A percentile compares a stretch with the other conserved stretches of the same genome.
phyloP scores from a whole-genome alignment of 2,329 filamentous ascomycete genomes.

The Juglanconis juglandina region DNA sequence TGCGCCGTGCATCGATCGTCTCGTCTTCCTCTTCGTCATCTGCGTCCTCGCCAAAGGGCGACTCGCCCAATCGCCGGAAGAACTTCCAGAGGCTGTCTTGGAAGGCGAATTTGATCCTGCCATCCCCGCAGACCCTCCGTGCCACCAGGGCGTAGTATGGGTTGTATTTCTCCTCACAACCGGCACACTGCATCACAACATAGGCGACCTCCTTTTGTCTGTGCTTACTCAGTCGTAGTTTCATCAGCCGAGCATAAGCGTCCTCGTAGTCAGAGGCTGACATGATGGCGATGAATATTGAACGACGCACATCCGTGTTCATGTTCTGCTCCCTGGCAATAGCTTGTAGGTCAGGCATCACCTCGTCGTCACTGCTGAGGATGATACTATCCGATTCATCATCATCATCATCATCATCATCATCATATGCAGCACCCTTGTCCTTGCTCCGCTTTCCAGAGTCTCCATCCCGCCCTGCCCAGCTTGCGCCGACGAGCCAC shows the following conservation, averaged over 20 bases:
- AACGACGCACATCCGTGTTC: conserved; percentile 79
- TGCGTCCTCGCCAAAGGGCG: conserved; percentile 61
- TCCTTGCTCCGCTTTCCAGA: conserved; percentile 18
- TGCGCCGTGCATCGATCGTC: conserved; percentile 45
- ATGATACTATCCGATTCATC: conserved; percentile 31
- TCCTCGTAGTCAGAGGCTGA: conserved; percentile 81
- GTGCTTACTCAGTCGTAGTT: conserved; percentile 79
- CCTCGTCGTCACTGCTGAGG: conserved; percentile 40
- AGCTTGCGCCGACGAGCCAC: conserved; percentile 98
- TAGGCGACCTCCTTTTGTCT: conserved; percentile 84
- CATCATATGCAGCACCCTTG: conserved; percentile 24
- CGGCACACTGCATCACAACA: conserved; percentile 82
- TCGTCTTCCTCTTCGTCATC: conserved; percentile 54
- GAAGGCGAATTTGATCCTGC: conserved; percentile 76
- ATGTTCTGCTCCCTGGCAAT: conserved; percentile 80
- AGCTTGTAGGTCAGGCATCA: conserved; percentile 65
- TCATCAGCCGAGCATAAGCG: conserved; percentile 73
- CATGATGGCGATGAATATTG: conserved; percentile 92
- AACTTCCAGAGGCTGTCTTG: conserved; percentile 84
- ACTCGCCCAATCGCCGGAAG: conserved; percentile 82
- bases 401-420: conserved; percentile 38
- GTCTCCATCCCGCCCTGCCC: conserved; percentile 46
- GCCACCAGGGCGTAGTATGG: conserved; percentile 90
- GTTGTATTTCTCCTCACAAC: conserved; percentile 81
- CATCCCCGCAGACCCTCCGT: conserved; percentile 70